Percentiles rank a stretch among this genome's conserved stretches.
Conservation (phyloP, 768 basidiomycete genomes). For the Postia placenta region DNA sequence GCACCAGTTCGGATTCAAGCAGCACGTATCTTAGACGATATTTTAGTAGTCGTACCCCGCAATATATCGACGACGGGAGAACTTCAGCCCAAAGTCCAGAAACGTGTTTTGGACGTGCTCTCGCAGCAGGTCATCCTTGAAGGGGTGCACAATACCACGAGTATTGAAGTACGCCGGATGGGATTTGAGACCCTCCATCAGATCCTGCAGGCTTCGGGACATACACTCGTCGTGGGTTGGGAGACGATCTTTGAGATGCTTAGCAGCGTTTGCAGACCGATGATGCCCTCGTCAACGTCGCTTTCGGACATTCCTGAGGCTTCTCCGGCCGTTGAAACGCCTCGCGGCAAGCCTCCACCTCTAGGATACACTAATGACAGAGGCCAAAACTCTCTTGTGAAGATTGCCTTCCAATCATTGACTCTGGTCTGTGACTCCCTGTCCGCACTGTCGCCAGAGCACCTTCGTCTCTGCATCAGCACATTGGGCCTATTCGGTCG, state of each 20-base stretch:
- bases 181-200: slow-evolving; percentile 86
- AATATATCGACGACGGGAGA: slow-evolving; percentile 57
- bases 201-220: slow-evolving; percentile 87
- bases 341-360: slow-evolving; percentile 31
- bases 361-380: slow-evolving; percentile 59
- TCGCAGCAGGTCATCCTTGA: slow-evolving; percentile 65
- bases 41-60: slow-evolving; percentile 71
- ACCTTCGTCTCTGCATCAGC: slow-evolving; percentile 83
- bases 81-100: slow-evolving; percentile 66
- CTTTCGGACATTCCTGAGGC: slow-evolving; percentile 19
- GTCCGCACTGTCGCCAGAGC: slow-evolving; percentile 69
- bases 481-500: slow-evolving; percentile 90
- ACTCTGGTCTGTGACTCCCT: slow-evolving; percentile 94
- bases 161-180: slow-evolving; percentile 79
- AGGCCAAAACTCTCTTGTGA: slow-evolving; percentile 69
- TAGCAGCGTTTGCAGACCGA: slow-evolving; percentile 74
- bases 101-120: slow-evolving; percentile 80
- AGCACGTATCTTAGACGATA: slow-evolving; percentile 79
- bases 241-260: slow-evolving; percentile 90
- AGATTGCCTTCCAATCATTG: slow-evolving; percentile 91
- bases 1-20: slow-evolving; percentile 82
- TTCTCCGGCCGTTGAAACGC: not conserved
- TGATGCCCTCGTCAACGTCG: slow-evolving; percentile 36
- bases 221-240: slow-evolving; percentile 92
- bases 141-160: slow-evolving; percentile 35